phyloP scores from a whole-genome alignment of 805 yeast species.

The Kodamaea leandrae region DNA sequence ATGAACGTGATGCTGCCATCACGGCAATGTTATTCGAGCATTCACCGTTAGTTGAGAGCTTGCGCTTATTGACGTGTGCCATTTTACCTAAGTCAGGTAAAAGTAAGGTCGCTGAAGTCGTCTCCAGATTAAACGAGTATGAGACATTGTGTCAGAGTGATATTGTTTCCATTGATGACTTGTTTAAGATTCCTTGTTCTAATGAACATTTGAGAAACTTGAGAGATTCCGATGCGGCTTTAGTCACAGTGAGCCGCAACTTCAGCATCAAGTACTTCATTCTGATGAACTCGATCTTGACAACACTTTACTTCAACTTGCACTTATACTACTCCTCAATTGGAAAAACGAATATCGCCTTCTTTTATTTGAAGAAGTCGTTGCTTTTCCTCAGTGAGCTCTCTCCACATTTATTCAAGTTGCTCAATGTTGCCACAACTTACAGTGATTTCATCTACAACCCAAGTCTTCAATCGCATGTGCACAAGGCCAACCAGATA shows the following conservation, averaged over 20 bases:
- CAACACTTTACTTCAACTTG: conserved; percentile 18
- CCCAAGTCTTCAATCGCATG: conserved; percentile 26
- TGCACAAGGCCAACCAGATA: conserved; percentile 37
- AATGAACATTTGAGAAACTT: neutral
- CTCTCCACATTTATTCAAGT: conserved; percentile 17
- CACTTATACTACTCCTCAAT: conserved; percentile 14
- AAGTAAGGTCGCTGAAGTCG: conserved; percentile 7
- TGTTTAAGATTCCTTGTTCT: neutral
- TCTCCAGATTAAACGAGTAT: conserved; percentile 7
- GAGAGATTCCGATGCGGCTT: conserved; percentile 8
- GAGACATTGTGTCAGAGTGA: conserved; percentile 5
- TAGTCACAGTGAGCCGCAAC: conserved; percentile 16
- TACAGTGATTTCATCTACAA: conserved; percentile 24
- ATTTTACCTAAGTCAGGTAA: conserved; percentile 1
- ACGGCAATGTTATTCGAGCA: neutral
- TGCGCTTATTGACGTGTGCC: conserved; percentile 1
- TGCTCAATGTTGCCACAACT: conserved; percentile 17
- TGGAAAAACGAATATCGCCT: conserved; percentile 8
- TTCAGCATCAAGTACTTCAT: conserved; percentile 16
- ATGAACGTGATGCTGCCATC: conserved; percentile 12
- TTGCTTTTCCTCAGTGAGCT: conserved; percentile 14
- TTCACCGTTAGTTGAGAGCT: neutral
- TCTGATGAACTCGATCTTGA: conserved; percentile 15
- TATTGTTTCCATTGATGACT: conserved; percentile 2
- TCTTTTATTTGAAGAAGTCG: conserved; percentile 11